These are phyloP conservation scores for Trichophyton mentagrophytes DNA, from an alignment of 2,329 filamentous ascomycete genomes.

Conservation along the genomic window DNA sequence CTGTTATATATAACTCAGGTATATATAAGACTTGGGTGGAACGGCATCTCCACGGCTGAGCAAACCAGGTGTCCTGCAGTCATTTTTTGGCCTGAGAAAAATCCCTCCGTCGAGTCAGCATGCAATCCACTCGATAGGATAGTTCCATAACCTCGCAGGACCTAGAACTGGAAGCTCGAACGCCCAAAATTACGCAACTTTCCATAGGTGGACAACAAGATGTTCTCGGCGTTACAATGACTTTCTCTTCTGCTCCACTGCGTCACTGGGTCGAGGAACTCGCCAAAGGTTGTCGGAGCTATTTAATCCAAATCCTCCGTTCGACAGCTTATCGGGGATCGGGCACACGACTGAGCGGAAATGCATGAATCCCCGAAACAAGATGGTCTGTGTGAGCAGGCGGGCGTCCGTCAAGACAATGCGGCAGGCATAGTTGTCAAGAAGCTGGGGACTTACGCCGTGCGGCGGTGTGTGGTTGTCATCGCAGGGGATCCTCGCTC, in stretches of 20 bases:
- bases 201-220: not conserved
- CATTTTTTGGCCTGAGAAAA: too few species aligned
- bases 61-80: too few species aligned
- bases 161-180: not conserved
- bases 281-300: slow-evolving; percentile 3
- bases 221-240: not conserved
- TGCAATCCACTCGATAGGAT: too few species aligned
- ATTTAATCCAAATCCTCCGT: slow-evolving; percentile 1
- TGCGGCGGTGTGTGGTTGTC: not conserved
- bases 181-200: not conserved
- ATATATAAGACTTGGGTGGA: not conserved
- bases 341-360: not conserved
- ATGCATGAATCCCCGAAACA: not conserved
- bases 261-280: not conserved
- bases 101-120: too few species aligned
- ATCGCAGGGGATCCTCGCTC: not conserved
- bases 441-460: too few species aligned
- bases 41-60: too few species aligned
- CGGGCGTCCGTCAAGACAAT: not conserved
- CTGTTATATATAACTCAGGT: not conserved
- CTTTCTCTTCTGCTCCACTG: not conserved
- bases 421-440: too few species aligned
- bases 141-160: not conserved
- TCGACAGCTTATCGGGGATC: not conserved
- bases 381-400: not conserved